These are phyloP conservation scores for Hypomontagnella submonticulosa DNA, from an alignment of 495 filamentous ascomycete genomes.

Conservation along the genomic window DNA sequence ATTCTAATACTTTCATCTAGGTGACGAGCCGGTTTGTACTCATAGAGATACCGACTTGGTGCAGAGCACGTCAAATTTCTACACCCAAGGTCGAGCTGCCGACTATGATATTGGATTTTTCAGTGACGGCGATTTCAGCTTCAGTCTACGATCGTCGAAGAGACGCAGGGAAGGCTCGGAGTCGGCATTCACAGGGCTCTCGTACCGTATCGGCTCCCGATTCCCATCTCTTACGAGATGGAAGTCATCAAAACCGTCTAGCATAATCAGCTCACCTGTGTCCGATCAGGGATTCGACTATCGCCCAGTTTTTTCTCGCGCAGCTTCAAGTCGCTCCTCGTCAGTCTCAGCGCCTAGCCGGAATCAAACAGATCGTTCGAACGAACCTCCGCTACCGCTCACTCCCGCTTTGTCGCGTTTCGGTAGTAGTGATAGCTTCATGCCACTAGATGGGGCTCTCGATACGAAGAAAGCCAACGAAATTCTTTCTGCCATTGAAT, in stretches of 20 bases:
- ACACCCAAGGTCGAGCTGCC: constrained; percentile 44
- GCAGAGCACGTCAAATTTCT: constrained; percentile 54
- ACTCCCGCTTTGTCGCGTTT: constrained; percentile 75
- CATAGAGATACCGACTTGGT: constrained; percentile 52
- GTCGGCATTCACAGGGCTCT: constrained; percentile 69
- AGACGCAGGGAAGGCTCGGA: constrained; percentile 70
- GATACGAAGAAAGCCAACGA: constrained; percentile 69
- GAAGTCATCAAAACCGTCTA: constrained; percentile 66
- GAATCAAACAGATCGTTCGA: constrained; percentile 58
- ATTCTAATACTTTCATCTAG: constrained; percentile 43
- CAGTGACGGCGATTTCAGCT: constrained; percentile 68
- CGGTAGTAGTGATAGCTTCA: constrained; percentile 65
- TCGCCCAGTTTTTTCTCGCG: constrained; percentile 54
- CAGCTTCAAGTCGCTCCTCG: constrained; percentile 74
- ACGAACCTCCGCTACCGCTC: constrained; percentile 67
- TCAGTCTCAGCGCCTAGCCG: constrained; percentile 71
- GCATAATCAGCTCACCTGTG: constrained; percentile 57
- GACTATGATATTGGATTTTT: constrained; percentile 72
- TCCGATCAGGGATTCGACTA: constrained; percentile 60
- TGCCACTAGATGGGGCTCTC: constrained; percentile 57
- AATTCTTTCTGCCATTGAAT: constrained; percentile 59
- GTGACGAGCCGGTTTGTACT: constrained; percentile 55
- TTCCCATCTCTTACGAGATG: constrained; percentile 79
- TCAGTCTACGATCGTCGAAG: constrained; percentile 61
- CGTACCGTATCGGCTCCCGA: constrained; percentile 73